Evolutionary conservation across 2,329 filamentous ascomycete species (phyloP).

Genomic region (Corniculantispora saksenae): DNA sequence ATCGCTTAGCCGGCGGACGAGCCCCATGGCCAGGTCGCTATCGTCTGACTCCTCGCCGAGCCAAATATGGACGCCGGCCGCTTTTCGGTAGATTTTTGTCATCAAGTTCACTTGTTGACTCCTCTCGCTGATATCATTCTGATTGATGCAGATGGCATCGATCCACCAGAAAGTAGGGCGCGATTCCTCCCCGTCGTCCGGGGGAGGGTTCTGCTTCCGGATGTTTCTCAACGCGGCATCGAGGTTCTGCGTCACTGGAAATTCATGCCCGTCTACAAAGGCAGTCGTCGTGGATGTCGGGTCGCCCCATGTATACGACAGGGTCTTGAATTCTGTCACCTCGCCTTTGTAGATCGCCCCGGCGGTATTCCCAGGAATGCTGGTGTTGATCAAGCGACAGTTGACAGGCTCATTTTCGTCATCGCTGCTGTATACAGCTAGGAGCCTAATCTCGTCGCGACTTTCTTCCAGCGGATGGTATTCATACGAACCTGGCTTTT

Average conservation of each 20-base stretch:
- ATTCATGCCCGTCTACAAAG: background rate
- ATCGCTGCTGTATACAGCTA: background rate
- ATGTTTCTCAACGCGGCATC: background rate
- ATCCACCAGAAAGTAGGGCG: slow-evolving; percentile 1
- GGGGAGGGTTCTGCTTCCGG: background rate
- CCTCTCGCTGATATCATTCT: background rate
- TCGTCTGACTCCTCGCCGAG: background rate
- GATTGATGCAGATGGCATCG: slow-evolving; percentile 1
- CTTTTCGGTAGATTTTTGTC: background rate
- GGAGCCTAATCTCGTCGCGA: background rate
- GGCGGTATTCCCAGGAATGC: background rate
- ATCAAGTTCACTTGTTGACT: slow-evolving; percentile 1
- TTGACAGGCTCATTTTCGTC: no score
- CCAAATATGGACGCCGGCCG: slow-evolving; percentile 1
- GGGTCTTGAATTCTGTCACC: background rate
- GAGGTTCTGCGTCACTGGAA: background rate
- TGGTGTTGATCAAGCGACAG: no score
- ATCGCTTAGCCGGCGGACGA: background rate
- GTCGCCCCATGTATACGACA: background rate
- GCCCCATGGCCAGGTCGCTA: slow-evolving; percentile 1
- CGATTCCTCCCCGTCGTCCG: background rate
- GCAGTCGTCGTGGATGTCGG: background rate
- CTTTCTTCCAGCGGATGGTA: background rate
- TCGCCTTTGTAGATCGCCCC: background rate
- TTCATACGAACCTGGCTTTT: background rate